Percentiles rank a stretch among this genome's conserved stretches.
Evolutionary conservation across 768 basidiomycete genomes (phyloP).

Genomic region (Kwoniella shandongensis): DNA sequence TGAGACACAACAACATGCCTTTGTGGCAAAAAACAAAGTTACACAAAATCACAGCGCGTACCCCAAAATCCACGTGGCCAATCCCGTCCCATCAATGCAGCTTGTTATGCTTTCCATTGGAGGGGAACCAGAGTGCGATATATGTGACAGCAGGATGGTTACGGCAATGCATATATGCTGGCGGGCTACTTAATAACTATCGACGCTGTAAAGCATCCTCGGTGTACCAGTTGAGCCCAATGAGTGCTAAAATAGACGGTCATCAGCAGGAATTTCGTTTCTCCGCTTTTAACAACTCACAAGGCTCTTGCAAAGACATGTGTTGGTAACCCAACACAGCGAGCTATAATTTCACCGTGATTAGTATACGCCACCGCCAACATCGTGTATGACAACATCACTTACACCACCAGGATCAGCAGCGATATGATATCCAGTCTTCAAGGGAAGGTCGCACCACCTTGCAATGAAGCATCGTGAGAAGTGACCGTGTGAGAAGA

Average conservation of each 20-base stretch:
- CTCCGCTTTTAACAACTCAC: slow-evolving; percentile 28
- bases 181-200: too few species aligned
- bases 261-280: neutral
- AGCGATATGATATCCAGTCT: slow-evolving; percentile 64
- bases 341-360: slow-evolving; percentile 58
- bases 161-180: neutral
- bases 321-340: slow-evolving; percentile 83
- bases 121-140: too few species aligned
- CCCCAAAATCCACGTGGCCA: too few species aligned
- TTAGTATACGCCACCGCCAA: neutral
- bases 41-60: too few species aligned
- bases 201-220: slow-evolving; percentile 39
- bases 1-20: too few species aligned
- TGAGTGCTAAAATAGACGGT: slow-evolving; percentile 34
- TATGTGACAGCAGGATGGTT: too few species aligned
- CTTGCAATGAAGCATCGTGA: slow-evolving; percentile 74
- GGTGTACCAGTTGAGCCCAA: slow-evolving; percentile 53
- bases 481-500: slow-evolving; percentile 74
- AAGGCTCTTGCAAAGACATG: slow-evolving; percentile 70
- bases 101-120: too few species aligned
- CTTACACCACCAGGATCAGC: slow-evolving; percentile 80
- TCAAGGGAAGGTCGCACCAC: slow-evolving; percentile 68
- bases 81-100: too few species aligned
- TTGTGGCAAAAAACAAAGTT: too few species aligned
- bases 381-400: slow-evolving; percentile 5